Evolutionary conservation across 2,329 filamentous ascomycete genomes (phyloP), one percentile per base, ranked within the genome.

Genomic region (Aspergillus fischeri): DNA sequence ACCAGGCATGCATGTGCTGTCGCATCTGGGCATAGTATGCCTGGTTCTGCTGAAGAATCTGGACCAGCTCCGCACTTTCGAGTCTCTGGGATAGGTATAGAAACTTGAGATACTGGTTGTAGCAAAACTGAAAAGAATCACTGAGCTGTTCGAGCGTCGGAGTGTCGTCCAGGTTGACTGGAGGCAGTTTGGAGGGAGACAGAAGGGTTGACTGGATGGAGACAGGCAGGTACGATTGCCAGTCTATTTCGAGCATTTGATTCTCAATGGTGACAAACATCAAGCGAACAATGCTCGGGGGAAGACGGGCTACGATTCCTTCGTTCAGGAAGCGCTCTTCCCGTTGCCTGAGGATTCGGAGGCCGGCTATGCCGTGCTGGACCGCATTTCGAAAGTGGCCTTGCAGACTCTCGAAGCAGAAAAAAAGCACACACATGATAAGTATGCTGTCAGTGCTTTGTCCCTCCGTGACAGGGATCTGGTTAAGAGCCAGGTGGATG

Each of bases 371-470:
- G 11, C 70, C 65, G 62, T 78, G 76, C 9, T 66, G 64, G 21
- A 76, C 66, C 1, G 81, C 78, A 9, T 76, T 75, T 4, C 68
- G 65, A 47, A 78, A 77, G 56, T 83, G 78, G 41, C 80, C 78
- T 35, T 80, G 79, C 57, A 84, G 72, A 62, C 81, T 81, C 66
- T 84, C 82, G 51, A 83, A 77, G 61, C 80, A 81, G 25, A 81
- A 78, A 59, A 83, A 82, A 24, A 83, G 68, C 0, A 82, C 65
- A 59, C 80, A 82, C 5, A 78, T 77, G 3, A 81, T 68, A 17
- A 83, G 63, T 1, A 75, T 69, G 3, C 70, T 66, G 44, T 70
- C 67, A 24, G 70, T 67, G 17, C 59, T 72, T 64, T 66, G 58
- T 14, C 72, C 61, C 17, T 69, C 62, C 49, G 64, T 58, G 2